These are phyloP conservation scores for Platismatia glauca DNA, from an alignment of 495 filamentous ascomycete genomes.

Conservation along the genomic window DNA sequence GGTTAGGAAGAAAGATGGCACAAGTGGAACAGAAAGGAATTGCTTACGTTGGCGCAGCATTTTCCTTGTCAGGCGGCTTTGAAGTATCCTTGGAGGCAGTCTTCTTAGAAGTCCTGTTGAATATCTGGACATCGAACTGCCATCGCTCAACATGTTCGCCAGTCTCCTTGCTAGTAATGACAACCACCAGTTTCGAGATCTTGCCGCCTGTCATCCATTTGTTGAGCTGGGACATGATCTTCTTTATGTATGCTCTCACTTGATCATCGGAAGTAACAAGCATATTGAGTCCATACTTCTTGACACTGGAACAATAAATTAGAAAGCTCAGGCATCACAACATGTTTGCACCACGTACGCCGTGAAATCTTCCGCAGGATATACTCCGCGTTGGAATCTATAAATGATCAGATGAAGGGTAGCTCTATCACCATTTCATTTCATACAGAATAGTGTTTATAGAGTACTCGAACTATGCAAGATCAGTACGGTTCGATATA, in stretches of 20 bases:
- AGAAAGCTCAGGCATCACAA: slow-evolving; percentile 12
- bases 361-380: slow-evolving; percentile 95
- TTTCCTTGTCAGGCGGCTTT: slow-evolving; percentile 54
- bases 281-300: slow-evolving; percentile 99
- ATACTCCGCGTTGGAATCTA: slow-evolving; percentile 91
- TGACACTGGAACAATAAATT: slow-evolving; percentile 49
- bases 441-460: slow-evolving; percentile 84
- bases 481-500: slow-evolving; percentile 19
- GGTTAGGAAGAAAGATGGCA: not conserved
- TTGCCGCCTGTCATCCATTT: slow-evolving; percentile 95
- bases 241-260: slow-evolving; percentile 97
- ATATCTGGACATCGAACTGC: slow-evolving; percentile 94
- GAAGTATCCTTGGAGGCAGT: slow-evolving; percentile 33
- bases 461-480: slow-evolving; percentile 80
- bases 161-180: slow-evolving; percentile 91
- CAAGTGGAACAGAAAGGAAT: not conserved
- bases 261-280: slow-evolving; percentile 94
- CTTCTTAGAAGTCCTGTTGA: slow-evolving; percentile 47
- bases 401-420: not conserved
- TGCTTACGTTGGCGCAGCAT: slow-evolving; percentile 46
- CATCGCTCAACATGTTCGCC: slow-evolving; percentile 93
- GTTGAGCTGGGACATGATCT: slow-evolving; percentile 93
- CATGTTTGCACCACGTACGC: slow-evolving; percentile 48
- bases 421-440: not conserved
- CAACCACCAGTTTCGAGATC: slow-evolving; percentile 91